Evolutionary conservation across 305 asterid genomes (phyloP), one percentile per base, ranked within the genome.

Genomic region (Euphrasia arctica): DNA sequence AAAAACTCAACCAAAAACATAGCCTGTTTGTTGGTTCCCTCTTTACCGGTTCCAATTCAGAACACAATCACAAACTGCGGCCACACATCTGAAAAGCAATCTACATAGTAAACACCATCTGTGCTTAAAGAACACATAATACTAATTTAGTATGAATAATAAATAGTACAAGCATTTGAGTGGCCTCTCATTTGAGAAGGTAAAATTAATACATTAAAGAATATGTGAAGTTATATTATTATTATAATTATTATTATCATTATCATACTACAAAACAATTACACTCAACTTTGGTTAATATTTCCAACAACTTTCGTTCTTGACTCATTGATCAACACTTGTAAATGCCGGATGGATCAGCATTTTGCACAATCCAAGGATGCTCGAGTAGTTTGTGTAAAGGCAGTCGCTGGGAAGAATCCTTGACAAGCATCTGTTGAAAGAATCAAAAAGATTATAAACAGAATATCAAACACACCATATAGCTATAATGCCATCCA

Each of bases 301-400:
- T 11, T 13, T 47, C 52, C 52, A 47, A 47, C 3, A n/a, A 47
- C 4, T 47, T 47, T 12, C 22, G 22, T 18, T 18, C 50, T 12
- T 45, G 50, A 45, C 4, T 14, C 11, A 10, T 10, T 3, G 12
- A 72, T 76, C 79, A 82, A 27, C 80, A 80, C 75, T 45, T 81
- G 65, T 77, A 81, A 34, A 88, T 66, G 14, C 95, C 93, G 8
- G 93, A 82, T 9, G 95, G 96, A 67, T 88, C 97, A 1, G 94
- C 96, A 70, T 86, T 74, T 72, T 90, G 96, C 69, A 90, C 81
- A 22, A 90, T 78, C 97, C 97, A 90, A 4, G 95, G 90, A 79
- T 91, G 97, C 82, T 86, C 97, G 1, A 90, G 88, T 59, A 86
- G 70, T 73, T 88, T 91, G 78, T 86, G 89, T 13, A 88, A 75